Evolutionary conservation across 768 basidiomycete species (phyloP).

Genomic region (Cytidiella melzeri): DNA sequence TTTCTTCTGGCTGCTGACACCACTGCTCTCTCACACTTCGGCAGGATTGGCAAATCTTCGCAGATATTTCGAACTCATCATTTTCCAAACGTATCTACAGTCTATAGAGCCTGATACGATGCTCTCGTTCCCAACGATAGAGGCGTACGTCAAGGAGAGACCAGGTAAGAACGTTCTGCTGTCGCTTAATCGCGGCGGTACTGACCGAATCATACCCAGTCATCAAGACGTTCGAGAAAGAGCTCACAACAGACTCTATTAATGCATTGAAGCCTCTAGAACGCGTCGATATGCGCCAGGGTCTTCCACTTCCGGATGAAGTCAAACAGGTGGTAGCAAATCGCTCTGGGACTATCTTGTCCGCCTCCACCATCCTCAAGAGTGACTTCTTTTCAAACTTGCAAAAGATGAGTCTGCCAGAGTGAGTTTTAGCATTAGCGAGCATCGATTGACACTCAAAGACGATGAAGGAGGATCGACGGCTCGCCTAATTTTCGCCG

Average conservation of each 20-base stretch:
- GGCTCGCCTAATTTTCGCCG: constrained; percentile 93
- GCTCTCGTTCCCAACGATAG: constrained; percentile 68
- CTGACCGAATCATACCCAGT: constrained; percentile 50
- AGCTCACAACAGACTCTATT: constrained; percentile 72
- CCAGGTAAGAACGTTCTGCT: constrained; percentile 63
- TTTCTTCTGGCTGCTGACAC: neutral
- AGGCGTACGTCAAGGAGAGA: constrained; percentile 73
- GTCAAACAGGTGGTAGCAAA: constrained; percentile 81
- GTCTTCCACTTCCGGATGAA: constrained; percentile 84
- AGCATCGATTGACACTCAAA: neutral
- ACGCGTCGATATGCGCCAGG: constrained; percentile 57
- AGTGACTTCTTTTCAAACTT: constrained; percentile 91
- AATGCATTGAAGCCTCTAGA: constrained; percentile 79
- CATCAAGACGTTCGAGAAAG: constrained; percentile 93
- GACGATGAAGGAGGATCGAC: constrained; percentile 63
- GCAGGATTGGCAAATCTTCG: constrained; percentile 74
- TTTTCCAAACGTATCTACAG: constrained; percentile 88
- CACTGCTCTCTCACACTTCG: neutral
- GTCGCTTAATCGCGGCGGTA: neutral
- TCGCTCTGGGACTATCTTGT: constrained; percentile 80
- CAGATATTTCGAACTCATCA: constrained; percentile 78
- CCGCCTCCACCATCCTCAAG: constrained; percentile 90
- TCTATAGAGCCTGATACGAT: constrained; percentile 78
- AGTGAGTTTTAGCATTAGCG: constrained; percentile 45
- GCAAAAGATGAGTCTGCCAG: constrained; percentile 94